phyloP scores from a whole-genome alignment of 2,329 filamentous ascomycete species.

The Fusarium kyushuense region DNA sequence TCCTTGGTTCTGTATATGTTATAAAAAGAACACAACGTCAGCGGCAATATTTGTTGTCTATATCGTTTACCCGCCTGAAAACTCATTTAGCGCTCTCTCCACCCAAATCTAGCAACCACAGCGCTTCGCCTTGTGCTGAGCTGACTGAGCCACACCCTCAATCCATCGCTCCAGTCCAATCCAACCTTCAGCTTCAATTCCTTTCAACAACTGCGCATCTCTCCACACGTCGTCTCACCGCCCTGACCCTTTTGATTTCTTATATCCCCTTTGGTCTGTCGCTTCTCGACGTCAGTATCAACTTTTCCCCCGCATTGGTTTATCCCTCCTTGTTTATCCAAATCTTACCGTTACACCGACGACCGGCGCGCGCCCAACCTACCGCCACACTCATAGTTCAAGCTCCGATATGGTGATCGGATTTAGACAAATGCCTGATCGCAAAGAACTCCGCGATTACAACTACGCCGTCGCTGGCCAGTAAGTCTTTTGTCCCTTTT shows the following conservation, averaged over 20 bases:
- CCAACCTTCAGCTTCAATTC: slow-evolving; percentile 26
- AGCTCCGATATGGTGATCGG: slow-evolving; percentile 43
- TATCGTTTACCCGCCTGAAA: neutral
- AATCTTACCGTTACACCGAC: slow-evolving; percentile 24
- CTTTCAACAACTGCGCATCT: slow-evolving; percentile 35
- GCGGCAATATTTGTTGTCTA: slow-evolving; percentile 12
- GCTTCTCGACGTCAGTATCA: slow-evolving; percentile 24
- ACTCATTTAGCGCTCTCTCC: slow-evolving; percentile 21
- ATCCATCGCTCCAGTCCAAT: slow-evolving; percentile 22
- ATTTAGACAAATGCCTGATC: slow-evolving; percentile 64
- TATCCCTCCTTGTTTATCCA: neutral
- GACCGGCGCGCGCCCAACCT: slow-evolving; percentile 19
- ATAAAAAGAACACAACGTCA: slow-evolving; percentile 18
- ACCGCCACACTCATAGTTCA: slow-evolving; percentile 33
- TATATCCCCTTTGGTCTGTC: slow-evolving; percentile 33
- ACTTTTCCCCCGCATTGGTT: slow-evolving; percentile 10
- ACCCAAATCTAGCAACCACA: slow-evolving; percentile 21
- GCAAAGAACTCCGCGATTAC: slow-evolving; percentile 74
- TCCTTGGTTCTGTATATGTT: neutral
- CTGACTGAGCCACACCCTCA: slow-evolving; percentile 32
- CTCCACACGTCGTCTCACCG: slow-evolving; percentile 27
- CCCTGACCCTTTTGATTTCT: slow-evolving; percentile 12
- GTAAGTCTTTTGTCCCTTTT: slow-evolving; percentile 64
- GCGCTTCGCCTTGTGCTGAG: slow-evolving; percentile 39
- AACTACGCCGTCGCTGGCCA: slow-evolving; percentile 85